A percentile compares a stretch with the other conserved stretches of the same genome.
These are phyloP conservation scores for Colletotrichum euphorbiae DNA, from an alignment of 2,329 filamentous ascomycete species.

Conservation along the genomic window DNA sequence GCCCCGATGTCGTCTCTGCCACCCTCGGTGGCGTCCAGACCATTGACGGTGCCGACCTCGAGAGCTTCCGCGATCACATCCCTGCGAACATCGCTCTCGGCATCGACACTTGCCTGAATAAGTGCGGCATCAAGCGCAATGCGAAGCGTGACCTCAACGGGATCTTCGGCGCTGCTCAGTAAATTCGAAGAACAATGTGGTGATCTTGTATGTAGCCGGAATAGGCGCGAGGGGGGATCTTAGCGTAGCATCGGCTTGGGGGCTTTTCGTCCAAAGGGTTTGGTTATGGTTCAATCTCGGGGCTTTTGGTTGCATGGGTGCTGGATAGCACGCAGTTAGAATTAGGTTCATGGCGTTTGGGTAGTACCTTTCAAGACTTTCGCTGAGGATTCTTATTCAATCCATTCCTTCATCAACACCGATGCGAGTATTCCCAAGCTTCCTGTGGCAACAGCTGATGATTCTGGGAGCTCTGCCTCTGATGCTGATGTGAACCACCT, in stretches of 20 bases:
- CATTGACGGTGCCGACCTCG: constrained; percentile 54
- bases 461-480: too few species aligned
- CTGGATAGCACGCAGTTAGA: neutral
- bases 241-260: neutral
- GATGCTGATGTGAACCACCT: too few species aligned
- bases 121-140: constrained; percentile 57
- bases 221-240: too few species aligned
- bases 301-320: neutral
- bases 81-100: constrained; percentile 63
- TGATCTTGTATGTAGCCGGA: too few species aligned
- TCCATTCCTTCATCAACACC: too few species aligned
- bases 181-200: neutral
- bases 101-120: constrained; percentile 62
- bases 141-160: constrained; percentile 47
- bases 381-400: too few species aligned
- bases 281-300: neutral
- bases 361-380: neutral
- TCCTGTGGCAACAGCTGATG: too few species aligned
- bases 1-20: constrained; percentile 53
- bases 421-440: too few species aligned
- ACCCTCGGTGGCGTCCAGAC: constrained; percentile 52
- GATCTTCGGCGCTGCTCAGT: constrained; percentile 31
- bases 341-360: neutral
- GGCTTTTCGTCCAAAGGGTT: neutral
- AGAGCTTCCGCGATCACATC: constrained; percentile 53